Evolutionary conservation across 257 asterid genomes (phyloP).

Genomic region (Solanum pennellii): DNA sequence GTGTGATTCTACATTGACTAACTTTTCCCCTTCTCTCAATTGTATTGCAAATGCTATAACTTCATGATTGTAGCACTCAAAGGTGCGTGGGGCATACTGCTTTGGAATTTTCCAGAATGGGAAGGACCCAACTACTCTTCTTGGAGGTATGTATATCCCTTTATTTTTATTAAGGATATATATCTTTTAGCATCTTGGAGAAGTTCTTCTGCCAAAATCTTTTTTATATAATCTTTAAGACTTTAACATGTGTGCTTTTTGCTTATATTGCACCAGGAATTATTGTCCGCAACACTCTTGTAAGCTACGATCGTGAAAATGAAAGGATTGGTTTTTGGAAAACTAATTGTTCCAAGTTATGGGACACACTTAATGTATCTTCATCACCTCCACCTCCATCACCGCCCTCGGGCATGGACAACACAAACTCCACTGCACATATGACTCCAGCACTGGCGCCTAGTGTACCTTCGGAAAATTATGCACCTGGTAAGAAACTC

Average conservation of each 20-base stretch:
- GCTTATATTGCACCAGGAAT: constrained; percentile 39
- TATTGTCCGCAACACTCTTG: constrained; percentile 90
- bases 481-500: neutral
- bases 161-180: neutral
- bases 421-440: constrained; percentile 20
- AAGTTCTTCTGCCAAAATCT: neutral
- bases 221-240: neutral
- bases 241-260: neutral
- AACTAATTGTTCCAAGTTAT: constrained; percentile 87
- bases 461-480: neutral
- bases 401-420: constrained; percentile 20
- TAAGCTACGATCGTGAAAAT: constrained; percentile 84
- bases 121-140: constrained; percentile 91
- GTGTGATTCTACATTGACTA: neutral
- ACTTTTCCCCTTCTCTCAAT: neutral
- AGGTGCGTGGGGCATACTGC: constrained; percentile 92
- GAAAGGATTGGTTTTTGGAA: constrained; percentile 92
- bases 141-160: constrained; percentile 55
- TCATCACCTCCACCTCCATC: constrained; percentile 26
- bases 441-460: neutral
- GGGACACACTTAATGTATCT: constrained; percentile 69
- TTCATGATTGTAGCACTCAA: constrained; percentile 54
- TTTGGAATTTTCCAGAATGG: constrained; percentile 96
- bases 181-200: neutral
- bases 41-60: neutral